Conservation (phyloP, 345 rosid species). For the Heritiera fomes region DNA sequence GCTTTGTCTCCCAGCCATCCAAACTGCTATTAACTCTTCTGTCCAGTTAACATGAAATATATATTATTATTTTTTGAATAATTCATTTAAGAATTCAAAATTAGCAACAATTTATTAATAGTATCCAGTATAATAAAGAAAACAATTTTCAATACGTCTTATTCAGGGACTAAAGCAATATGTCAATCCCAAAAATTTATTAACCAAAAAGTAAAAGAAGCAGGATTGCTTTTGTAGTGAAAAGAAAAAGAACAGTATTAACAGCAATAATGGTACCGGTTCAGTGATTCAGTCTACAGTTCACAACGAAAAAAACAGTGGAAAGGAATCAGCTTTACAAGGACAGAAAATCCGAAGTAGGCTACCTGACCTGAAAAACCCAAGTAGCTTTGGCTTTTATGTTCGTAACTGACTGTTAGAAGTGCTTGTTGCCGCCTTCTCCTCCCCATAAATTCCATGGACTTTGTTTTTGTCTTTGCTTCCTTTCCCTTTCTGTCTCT, state of each 20-base stretch:
- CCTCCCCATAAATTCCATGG: constrained; percentile 12
- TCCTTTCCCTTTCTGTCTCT: not conserved
- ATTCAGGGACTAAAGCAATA: not conserved
- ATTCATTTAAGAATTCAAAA: too few species aligned
- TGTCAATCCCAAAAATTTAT: too few species aligned
- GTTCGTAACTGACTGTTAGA: constrained; percentile 23
- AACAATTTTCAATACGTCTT: too few species aligned
- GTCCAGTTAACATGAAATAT: not conserved
- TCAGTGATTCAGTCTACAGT: not conserved
- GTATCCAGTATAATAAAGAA: too few species aligned
- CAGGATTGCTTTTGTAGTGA: not conserved
- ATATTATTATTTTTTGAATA: not conserved
- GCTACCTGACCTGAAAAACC: constrained; percentile 33
- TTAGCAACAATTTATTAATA: too few species aligned
- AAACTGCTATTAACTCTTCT: not conserved
- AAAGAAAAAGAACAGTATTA: not conserved
- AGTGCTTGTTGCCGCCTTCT: not conserved
- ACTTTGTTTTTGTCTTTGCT: constrained; percentile 26
- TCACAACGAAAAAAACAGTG: not conserved
- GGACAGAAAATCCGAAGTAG: constrained; percentile 30
- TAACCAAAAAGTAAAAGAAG: too few species aligned
- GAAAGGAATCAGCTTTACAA: not conserved
- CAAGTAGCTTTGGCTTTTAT: constrained; percentile 39
- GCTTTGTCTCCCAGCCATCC: not conserved
- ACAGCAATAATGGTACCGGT: too few species aligned